Base-by-base conservation (phyloP, 2,329 filamentous ascomycete species). In the Penicillium psychrosexuale region DNA sequence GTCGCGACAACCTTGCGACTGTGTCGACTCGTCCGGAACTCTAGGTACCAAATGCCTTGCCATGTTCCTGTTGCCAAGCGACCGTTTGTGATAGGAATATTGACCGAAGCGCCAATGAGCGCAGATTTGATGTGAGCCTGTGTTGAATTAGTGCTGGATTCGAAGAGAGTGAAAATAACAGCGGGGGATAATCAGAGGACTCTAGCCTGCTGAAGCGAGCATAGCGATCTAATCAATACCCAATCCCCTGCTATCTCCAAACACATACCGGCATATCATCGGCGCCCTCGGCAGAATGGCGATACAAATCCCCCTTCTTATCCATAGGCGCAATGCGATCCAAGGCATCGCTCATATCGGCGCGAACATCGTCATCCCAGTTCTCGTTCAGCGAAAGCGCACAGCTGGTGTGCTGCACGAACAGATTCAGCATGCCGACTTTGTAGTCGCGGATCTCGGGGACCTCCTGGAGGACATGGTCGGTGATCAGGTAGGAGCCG, bases 371-470 rank as follows among this genome's bases (percentile, higher is more conserved):
- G 43, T 78, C 74, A 69, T 92, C 90, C 78, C 79, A 88, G 77
- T 97, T 97, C 82, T 99, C 94, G 71, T 99, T 99, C 66, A 99
- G 78, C 57, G 85, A 90, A 50, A 99, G 81, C 12, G 89, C 94
- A 75, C 91, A 96, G 68, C 86, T 91, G 5, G 94, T 99, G 77
- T 99, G 94, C 77, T 99, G 93, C 51, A 97, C 82, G 73, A 97
- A 99, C 44, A 99, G 81, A 72, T 96, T 86, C 59, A 97, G 78
- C 57, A 96, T 76, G 42, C 91, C 91, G 64, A 94, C 84, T 72
- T 93, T 93, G 82, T 96, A 96, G 62, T 84, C 73, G 56, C 81
- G 80, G 61, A 97, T 83, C 75, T 97, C 91, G 4, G 93, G 92
- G 0, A 97, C 77, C 56, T 85, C 79, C 47, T 80, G 78, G 27